phyloP scores from a whole-genome alignment of 23 red algal genomes.

The Gracilariopsis chorda region DNA sequence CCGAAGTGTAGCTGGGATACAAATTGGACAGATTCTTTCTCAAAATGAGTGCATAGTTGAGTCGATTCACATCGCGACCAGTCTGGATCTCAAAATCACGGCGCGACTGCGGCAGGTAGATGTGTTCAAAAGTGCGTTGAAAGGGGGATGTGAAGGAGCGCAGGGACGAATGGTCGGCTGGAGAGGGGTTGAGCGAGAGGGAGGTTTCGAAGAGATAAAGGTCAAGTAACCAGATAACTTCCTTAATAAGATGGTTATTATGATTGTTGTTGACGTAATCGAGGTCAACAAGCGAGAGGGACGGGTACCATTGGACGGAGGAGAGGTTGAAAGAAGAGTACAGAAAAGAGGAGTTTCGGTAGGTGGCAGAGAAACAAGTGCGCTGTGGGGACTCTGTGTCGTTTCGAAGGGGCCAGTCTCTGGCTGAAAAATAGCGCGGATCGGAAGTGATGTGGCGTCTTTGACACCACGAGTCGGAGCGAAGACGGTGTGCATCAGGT shows the following conservation, averaged over 20 bases:
- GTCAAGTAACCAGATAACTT: constrained; percentile 39
- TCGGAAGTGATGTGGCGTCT: constrained; percentile 6
- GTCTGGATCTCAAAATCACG: constrained; percentile 32
- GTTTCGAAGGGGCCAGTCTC: constrained; percentile 44
- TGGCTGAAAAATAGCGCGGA: constrained; percentile 22
- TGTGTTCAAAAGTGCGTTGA: not conserved
- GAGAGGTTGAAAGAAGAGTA: not conserved
- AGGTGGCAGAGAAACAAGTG: constrained; percentile 20
- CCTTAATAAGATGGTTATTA: constrained; percentile 55
- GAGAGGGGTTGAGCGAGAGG: not conserved
- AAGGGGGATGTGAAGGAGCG: not conserved
- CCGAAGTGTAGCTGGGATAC: not conserved
- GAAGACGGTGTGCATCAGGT: not conserved
- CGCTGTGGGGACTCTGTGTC: constrained; percentile 20
- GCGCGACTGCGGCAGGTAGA: constrained; percentile 36
- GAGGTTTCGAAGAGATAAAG: constrained; percentile 11
- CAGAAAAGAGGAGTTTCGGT: not conserved
- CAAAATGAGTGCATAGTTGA: constrained; percentile 39
- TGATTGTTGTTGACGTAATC: constrained; percentile 39
- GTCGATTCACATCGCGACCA: constrained; percentile 9
- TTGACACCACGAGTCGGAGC: constrained; percentile 10
- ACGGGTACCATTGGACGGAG: constrained; percentile 16
- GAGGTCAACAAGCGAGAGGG: constrained; percentile 16
- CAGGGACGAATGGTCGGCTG: not conserved
- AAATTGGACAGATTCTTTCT: not conserved